Evolutionary conservation across 2,329 filamentous ascomycete species (phyloP), one percentile per base, ranked within the genome.

Genomic region (Penicillium sp.): DNA sequence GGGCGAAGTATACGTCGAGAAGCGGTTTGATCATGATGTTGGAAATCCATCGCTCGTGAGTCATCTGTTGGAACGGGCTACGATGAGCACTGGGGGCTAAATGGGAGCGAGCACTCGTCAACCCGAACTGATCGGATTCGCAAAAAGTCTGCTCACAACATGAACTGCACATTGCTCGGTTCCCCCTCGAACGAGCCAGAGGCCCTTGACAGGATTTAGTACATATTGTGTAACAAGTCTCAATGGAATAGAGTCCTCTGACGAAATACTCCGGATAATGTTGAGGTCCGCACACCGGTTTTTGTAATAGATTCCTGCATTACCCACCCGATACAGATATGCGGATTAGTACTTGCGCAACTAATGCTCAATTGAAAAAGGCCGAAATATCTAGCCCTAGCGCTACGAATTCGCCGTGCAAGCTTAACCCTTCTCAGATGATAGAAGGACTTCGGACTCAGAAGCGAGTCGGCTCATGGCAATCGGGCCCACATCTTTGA

Each of bases 11-110:
- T 22, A 45, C 57, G 1, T 45, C 53, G 2, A 40, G 62, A 37
- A 16, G 35, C 8, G 64, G 62, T 3, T 13, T 66, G 22, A 64
- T 68, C 26, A 68, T 68, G 64, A 59, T 53, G 22, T 57, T 26
- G 40, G 46, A 51, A 8, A 26, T 60, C 10, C 14, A 19, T 26
- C 51, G 30, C 28, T 40, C 35, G 19, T 53, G 22, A 46, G 13
- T 28, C 22, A 6, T 26, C 6, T 16, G 25, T 46, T 46, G 6
- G 3, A 3, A 46, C 28, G 13, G 25, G 22, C 22, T 16, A 46
- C 43, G 6, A 46, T 7, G 22, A 46, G 43, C 43, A 46, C 22
- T 46, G 10, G 14, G 16, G 26, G 28, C 13, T 14, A 6, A 26
- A 46, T 25, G 25, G 43, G 42, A 26, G 19, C 1, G 22, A 45